Percentiles rank a stretch among this genome's conserved stretches.
Evolutionary conservation across 169 alveolate genomes (phyloP).

Genomic region (Plasmodium vinckei): DNA sequence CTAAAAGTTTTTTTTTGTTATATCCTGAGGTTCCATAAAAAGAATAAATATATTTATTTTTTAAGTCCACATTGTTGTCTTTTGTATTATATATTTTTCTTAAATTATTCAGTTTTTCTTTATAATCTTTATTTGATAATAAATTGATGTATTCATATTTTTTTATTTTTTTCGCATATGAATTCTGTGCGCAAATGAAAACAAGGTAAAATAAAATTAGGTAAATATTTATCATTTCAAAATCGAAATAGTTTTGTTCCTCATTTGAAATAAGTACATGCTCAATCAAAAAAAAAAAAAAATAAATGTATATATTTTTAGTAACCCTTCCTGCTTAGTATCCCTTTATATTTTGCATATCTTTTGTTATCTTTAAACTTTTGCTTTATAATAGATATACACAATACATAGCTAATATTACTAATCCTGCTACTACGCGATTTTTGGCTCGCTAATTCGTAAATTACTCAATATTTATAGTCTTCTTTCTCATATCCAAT

Average conservation of each 20-base stretch:
- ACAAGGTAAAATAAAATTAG: constrained; percentile 4
- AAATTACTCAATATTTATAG: no score
- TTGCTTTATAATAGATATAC: no score
- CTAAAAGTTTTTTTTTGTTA: constrained; percentile 31
- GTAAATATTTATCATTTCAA: constrained; percentile 45
- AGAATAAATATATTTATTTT: constrained; percentile 44
- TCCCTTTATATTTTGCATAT: no score
- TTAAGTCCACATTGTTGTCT: not conserved
- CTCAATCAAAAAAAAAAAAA: no score
- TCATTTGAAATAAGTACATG: not conserved
- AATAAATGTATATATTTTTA: no score
- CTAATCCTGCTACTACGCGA: no score
- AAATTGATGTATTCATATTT: constrained; percentile 67
- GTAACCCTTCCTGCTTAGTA: no score
- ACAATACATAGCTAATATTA: no score
- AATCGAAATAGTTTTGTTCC: not conserved
- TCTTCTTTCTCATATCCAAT: no score
- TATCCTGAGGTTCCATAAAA: constrained; percentile 57
- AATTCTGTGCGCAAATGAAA: constrained; percentile 29
- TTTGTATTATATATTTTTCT: constrained; percentile 11
- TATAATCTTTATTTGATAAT: constrained; percentile 32
- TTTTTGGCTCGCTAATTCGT: no score
- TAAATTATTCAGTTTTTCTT: constrained; percentile 21
- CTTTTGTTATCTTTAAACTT: no score
- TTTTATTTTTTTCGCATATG: constrained; percentile 24